Evolutionary conservation across 306 rosid species (phyloP), one percentile per base, ranked within the genome.

Genomic region (Prunus mume): DNA sequence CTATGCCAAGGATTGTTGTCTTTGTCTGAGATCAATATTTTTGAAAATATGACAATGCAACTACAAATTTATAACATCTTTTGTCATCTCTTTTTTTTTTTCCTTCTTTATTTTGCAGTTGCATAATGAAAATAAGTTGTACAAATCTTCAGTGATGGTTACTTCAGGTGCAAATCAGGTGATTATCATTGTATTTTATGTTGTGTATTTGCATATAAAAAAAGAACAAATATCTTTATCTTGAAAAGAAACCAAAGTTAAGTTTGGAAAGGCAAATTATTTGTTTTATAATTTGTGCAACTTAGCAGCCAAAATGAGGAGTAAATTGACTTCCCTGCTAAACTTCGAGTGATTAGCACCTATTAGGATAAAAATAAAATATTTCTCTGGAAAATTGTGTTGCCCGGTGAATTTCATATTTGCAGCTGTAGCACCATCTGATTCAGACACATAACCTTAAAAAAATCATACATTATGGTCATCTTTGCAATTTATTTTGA

Each of bases 121-220:
- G 82, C 83, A 74, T 46, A 25, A 61, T 47, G 99, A 96, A 85
- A 96, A 96, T 68, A 92, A 92, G 64, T 71, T 96, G 84, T 75
- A 49, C 83, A 92, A 91, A 76, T 96, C 99, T 61, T 88, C 97
- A 0, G 99, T 96, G 76, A 96, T 96, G 99, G 97, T 96, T 74
- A 96, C 99, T 22, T 87, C 98, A 46, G 99, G 99, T 71, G 99
- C 99, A 64, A 96, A 96, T 90, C 99, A 96, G 99, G 99, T 95
- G 87, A 85, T 66, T 51, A 74, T 64, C 73, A 78, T 58, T 76
- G 76, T 72, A 46, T 52, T 78, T 45, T 66, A 61, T 58, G 71
- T 22, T 71, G 4, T 46, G 43, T 18, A 8, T 32, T 61, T 71
- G 17, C 19, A 20, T 45, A 41, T 46, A 12, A 62, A 69, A 52